A percentile compares a stretch with the other conserved stretches of the same genome.
phyloP scores from a whole-genome alignment of 768 basidiomycete genomes.

The Mycena olivaceomarginata region DNA sequence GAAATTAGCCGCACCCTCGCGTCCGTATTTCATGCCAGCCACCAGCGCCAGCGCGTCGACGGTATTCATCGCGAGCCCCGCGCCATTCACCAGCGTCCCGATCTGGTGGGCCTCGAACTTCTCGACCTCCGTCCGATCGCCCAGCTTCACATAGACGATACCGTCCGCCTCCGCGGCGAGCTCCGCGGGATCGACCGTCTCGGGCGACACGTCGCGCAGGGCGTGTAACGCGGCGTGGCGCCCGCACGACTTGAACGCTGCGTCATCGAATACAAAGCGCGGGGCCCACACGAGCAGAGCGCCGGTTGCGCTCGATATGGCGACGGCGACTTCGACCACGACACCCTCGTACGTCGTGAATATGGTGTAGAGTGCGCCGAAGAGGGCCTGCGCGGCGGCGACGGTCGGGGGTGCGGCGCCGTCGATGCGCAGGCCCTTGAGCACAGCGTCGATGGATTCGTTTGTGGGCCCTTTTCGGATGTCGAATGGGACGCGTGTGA shows the following conservation, averaged over 20 bases:
- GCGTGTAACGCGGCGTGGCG: slow-evolving; percentile 33
- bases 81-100: slow-evolving; percentile 89
- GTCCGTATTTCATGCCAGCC: slow-evolving; percentile 69
- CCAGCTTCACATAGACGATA: slow-evolving; percentile 39
- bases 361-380: not conserved
- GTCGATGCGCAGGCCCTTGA: not conserved
- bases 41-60: slow-evolving; percentile 85
- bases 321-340: not conserved
- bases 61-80: slow-evolving; percentile 90
- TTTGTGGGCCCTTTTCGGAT: not conserved
- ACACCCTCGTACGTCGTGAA: slow-evolving; percentile 29
- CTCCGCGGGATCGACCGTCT: slow-evolving; percentile 10
- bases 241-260: slow-evolving; percentile 29
- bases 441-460: not conserved
- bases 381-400: not conserved
- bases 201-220: slow-evolving; percentile 29
- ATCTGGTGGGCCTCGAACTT: slow-evolving; percentile 54
- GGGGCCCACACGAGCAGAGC: slow-evolving; percentile 13
- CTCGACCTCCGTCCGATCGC: not conserved
- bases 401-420: no score
- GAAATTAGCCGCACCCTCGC: slow-evolving; percentile 81
- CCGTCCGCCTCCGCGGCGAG: slow-evolving; percentile 32
- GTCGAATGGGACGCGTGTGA: slow-evolving; percentile 3
- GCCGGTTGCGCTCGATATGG: not conserved
- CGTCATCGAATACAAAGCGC: slow-evolving; percentile 35